Percentiles rank a stretch among this genome's conserved stretches.
Evolutionary conservation across 2,329 filamentous ascomycete genomes (phyloP).

Genomic region (Botrytis paeoniae): DNA sequence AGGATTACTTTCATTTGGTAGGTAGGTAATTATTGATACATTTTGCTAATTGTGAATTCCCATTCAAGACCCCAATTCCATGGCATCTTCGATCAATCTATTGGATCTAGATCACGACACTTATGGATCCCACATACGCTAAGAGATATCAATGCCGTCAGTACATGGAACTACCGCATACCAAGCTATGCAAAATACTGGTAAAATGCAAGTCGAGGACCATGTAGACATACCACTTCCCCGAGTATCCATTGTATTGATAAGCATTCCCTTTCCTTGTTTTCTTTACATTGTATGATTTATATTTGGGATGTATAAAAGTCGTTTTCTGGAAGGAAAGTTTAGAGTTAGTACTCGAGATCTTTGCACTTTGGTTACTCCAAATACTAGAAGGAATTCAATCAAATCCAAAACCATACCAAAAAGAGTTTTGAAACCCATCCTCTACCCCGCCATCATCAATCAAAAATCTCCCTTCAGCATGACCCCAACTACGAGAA

Average conservation of each 20-base stretch:
- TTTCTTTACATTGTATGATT: not conserved
- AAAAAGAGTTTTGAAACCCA: not conserved
- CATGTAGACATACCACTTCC: not conserved
- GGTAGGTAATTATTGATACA: not conserved
- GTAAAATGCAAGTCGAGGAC: not conserved
- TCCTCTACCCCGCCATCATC: not conserved
- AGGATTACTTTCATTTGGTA: not conserved
- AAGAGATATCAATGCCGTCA: not conserved
- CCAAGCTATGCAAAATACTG: not conserved
- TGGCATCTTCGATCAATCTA: not conserved
- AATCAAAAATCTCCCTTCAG: not conserved
- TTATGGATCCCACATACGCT: not conserved
- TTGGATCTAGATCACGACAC: not conserved
- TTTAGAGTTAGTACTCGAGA: not conserved
- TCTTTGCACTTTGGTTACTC: not conserved
- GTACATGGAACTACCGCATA: not conserved
- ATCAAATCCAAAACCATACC: not conserved
- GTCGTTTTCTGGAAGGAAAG: not conserved
- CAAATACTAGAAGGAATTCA: not conserved
- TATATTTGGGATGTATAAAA: not conserved
- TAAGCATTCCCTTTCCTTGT: not conserved
- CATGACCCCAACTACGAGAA: not conserved
- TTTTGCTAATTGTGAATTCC: too few relatives aligned
- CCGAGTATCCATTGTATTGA: not conserved
- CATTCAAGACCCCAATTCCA: not conserved